Evolutionary conservation across 495 filamentous ascomycete genomes (phyloP).

Genomic region (Copromyces sp.): DNA sequence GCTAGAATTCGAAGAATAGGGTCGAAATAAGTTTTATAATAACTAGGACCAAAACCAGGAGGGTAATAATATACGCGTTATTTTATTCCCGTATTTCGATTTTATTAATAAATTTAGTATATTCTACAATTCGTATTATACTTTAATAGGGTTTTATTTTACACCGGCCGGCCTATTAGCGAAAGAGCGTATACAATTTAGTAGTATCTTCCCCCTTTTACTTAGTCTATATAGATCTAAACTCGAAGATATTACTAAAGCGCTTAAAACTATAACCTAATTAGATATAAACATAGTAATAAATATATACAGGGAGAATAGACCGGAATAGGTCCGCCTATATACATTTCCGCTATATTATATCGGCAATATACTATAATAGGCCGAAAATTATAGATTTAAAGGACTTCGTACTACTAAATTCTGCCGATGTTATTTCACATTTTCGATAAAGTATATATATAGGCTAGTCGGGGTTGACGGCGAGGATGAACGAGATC

Average conservation of each 20-base stretch:
- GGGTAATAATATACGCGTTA: not conserved
- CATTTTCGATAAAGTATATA: not conserved
- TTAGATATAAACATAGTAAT: not conserved
- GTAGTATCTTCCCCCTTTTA: no score
- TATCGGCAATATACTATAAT: no score
- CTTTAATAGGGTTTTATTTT: no score
- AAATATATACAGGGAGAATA: not conserved
- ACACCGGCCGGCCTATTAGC: no score
- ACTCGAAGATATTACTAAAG: not conserved
- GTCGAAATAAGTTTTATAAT: no score
- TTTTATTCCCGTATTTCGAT: not conserved
- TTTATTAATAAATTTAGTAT: not conserved
- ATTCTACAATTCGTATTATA: no score
- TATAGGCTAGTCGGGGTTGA: no score
- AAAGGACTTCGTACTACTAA: not conserved
- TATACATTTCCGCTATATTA: not conserved
- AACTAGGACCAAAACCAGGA: no score
- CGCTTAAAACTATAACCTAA: not conserved
- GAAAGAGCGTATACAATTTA: no score
- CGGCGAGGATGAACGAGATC: no score
- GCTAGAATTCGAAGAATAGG: not conserved
- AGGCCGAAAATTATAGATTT: not conserved
- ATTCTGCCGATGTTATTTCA: not conserved
- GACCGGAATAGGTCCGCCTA: no score
- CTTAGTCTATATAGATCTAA: no score